phyloP scores from a whole-genome alignment of 2,329 filamentous ascomycete genomes.

The Neofusicoccum kwambonambiense region DNA sequence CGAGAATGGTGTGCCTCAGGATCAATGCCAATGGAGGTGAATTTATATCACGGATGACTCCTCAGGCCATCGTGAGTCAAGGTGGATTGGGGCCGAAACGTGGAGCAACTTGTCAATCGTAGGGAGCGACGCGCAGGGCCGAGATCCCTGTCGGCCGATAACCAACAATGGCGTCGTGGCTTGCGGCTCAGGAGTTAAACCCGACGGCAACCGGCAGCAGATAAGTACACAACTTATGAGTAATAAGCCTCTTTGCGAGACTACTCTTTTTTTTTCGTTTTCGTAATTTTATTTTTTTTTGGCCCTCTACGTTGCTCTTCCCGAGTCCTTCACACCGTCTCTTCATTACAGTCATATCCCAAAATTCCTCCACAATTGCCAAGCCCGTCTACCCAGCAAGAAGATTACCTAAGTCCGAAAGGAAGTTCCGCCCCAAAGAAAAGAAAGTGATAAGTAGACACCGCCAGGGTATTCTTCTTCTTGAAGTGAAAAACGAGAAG shows the following conservation, averaged over 20 bases:
- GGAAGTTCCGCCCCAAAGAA: not conserved
- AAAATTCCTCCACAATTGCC: not conserved
- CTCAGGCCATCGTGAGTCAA: no score
- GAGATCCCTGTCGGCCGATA: not conserved
- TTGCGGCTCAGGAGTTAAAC: not conserved
- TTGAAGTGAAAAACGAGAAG: not conserved
- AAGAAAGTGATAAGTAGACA: not conserved
- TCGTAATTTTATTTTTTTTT: not conserved
- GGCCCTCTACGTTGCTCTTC: not conserved
- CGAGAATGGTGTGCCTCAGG: no score
- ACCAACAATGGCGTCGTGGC: not conserved
- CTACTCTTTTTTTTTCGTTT: not conserved
- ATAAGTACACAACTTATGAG: not conserved
- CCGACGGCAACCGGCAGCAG: not conserved
- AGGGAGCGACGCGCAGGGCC: not conserved
- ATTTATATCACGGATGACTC: not conserved
- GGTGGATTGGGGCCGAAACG: not conserved
- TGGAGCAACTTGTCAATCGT: not conserved
- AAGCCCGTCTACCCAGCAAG: not conserved
- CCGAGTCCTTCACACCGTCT: not conserved
- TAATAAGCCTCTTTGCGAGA: not conserved
- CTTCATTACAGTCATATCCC: constrained; percentile 4
- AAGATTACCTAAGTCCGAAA: not conserved
- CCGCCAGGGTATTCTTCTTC: constrained; percentile 11
- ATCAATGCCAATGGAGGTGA: not conserved